Evolutionary conservation across 225 moss, liverwort and hornwort species (phyloP).

Genomic region (Lunularia cruciata): DNA sequence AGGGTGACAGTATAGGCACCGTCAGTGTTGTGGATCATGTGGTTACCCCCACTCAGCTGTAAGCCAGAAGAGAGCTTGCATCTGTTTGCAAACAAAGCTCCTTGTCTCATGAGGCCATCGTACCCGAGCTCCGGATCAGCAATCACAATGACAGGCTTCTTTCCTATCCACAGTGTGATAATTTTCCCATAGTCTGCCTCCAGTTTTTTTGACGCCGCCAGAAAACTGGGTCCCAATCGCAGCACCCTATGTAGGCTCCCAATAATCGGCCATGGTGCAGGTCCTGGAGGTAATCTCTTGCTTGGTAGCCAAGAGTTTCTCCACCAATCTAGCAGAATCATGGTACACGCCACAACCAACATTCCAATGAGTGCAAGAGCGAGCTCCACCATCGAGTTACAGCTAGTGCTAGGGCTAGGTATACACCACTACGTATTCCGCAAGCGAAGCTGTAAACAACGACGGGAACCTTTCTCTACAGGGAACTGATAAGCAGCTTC

Average conservation of each 20-base stretch:
- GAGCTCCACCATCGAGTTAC: conserved; percentile 1
- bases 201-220: neutral
- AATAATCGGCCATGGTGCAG: neutral
- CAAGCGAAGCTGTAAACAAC: too few species aligned
- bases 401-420: too few species aligned
- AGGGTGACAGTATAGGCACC: neutral
- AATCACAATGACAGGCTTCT: neutral
- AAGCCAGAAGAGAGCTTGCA: neutral
- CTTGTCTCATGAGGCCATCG: conserved; percentile 5
- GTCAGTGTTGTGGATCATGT: neutral
- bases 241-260: neutral
- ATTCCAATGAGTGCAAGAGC: neutral
- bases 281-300: conserved; percentile 23
- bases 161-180: conserved; percentile 11
- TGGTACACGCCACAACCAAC: neutral
- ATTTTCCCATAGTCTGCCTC: neutral
- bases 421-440: too few species aligned
- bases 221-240: neutral
- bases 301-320: neutral
- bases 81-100: neutral
- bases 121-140: neutral
- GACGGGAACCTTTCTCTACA: too few species aligned
- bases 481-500: too few species aligned
- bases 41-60: neutral
- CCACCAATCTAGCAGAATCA: conserved; percentile 3